Conservation (phyloP, 352 stramenopile genomes). For the Pythium insidiosum region DNA sequence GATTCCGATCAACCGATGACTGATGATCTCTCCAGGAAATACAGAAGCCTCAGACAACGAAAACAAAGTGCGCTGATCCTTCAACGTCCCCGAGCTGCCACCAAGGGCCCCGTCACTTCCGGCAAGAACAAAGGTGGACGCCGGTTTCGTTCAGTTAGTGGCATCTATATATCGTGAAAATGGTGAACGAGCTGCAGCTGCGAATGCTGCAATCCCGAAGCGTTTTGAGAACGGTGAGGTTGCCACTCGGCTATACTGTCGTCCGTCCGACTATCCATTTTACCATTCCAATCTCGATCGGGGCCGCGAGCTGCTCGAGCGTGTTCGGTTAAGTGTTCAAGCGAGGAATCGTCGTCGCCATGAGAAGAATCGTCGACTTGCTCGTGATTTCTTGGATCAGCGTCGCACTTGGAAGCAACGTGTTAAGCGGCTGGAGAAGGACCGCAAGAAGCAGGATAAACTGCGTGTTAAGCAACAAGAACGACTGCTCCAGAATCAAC, state of each 20-base stretch:
- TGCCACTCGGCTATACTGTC: conserved; percentile 56
- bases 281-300: conserved; percentile 67
- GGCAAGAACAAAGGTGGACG: conserved; percentile 54
- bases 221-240: conserved; percentile 32
- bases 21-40: no score
- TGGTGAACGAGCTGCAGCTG: conserved; percentile 26
- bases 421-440: conserved; percentile 84
- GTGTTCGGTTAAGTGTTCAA: conserved; percentile 54
- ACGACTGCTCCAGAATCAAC: no score
- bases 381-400: conserved; percentile 71
- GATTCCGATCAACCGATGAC: no score
- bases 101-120: conserved; percentile 9
- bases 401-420: conserved; percentile 79
- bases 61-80: no score
- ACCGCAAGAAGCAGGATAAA: conserved; percentile 81
- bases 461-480: conserved; percentile 48
- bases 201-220: conserved; percentile 56
- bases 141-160: conserved; percentile 49
- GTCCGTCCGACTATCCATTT: conserved; percentile 67
- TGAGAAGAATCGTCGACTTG: conserved; percentile 59
- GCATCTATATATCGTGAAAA: conserved; percentile 63
- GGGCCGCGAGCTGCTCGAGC: conserved; percentile 30
- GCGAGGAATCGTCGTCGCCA: conserved; percentile 56
- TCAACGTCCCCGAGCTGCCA: no score
- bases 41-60: no score